Conservation (phyloP, 441 rosid genomes). For the Adansonia grandidieri region DNA sequence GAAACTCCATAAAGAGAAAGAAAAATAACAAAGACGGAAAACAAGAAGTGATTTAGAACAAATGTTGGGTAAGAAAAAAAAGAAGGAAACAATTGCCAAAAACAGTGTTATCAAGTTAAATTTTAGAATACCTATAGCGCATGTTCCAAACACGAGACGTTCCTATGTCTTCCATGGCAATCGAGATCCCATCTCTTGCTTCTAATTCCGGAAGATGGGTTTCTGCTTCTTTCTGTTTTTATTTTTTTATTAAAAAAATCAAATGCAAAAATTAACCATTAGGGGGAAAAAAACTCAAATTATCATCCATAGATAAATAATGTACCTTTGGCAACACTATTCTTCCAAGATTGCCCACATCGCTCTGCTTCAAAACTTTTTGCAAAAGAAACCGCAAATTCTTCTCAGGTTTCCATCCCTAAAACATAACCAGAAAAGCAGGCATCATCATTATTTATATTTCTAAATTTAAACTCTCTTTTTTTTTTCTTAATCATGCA, state of each 20-base stretch:
- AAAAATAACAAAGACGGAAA: background rate
- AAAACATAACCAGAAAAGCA: background rate
- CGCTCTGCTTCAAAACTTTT: conserved; percentile 96
- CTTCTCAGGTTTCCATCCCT: conserved; percentile 85
- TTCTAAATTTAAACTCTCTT: background rate
- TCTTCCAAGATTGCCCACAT: conserved; percentile 90
- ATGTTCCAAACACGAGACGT: conserved; percentile 96
- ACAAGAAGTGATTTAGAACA: conserved; percentile 31
- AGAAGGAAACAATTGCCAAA: background rate
- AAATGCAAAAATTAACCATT: background rate
- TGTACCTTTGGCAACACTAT: conserved; percentile 89
- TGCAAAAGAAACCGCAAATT: conserved; percentile 90
- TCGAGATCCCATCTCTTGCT: conserved; percentile 91
- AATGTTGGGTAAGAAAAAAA: background rate
- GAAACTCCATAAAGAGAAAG: conserved; percentile 45
- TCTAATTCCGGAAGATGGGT: conserved; percentile 92
- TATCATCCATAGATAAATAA: background rate
- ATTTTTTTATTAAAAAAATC: conserved; percentile 9
- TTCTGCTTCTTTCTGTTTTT: conserved; percentile 81
- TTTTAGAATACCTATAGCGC: conserved; percentile 77
- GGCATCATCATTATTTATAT: background rate
- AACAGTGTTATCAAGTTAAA: background rate
- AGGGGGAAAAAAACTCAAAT: background rate
- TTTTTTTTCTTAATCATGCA: conserved; percentile 7
- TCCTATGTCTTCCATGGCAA: conserved; percentile 97